Percentiles rank a stretch among this genome's conserved stretches.
Evolutionary conservation across 176 grass and related monocot species (phyloP).

Genomic region (Aegilops sharonensis): DNA sequence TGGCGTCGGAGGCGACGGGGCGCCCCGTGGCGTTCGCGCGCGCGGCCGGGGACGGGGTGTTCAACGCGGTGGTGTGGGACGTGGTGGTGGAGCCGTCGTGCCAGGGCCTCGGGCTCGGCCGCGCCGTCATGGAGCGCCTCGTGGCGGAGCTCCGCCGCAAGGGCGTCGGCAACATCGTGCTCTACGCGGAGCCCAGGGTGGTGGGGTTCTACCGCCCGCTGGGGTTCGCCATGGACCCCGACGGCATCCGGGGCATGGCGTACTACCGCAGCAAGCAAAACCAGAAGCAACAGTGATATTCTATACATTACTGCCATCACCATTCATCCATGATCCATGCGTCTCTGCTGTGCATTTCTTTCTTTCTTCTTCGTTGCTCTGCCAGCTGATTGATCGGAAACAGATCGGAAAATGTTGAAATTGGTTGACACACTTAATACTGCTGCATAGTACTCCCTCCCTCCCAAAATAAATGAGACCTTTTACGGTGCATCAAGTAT

Average conservation of each 20-base stretch:
- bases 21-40: conserved; percentile 90
- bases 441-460: too few relatives aligned
- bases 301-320: neutral
- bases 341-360: neutral
- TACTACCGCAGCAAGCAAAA: conserved; percentile 54
- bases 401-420: neutral
- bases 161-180: conserved; percentile 80
- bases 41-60: conserved; percentile 85
- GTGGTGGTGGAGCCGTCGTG: conserved; percentile 85
- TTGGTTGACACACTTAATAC: neutral
- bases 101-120: conserved; percentile 80
- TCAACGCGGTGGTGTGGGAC: conserved; percentile 97
- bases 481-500: too few relatives aligned
- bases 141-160: conserved; percentile 56
- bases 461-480: too few relatives aligned
- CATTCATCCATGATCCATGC: neutral
- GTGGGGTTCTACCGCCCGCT: conserved; percentile 76
- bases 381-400: neutral
- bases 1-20: conserved; percentile 26
- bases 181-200: conserved; percentile 79
- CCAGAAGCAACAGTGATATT: conserved; percentile 26
- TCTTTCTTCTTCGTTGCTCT: neutral
- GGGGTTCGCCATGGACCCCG: conserved; percentile 75
- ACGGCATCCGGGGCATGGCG: conserved; percentile 81
- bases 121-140: conserved; percentile 85